Percentiles rank a stretch among this genome's conserved stretches.
These are phyloP conservation scores for Tilletia walkeri DNA, from an alignment of 1,284 basidiomycete genomes.

Conservation along the genomic window DNA sequence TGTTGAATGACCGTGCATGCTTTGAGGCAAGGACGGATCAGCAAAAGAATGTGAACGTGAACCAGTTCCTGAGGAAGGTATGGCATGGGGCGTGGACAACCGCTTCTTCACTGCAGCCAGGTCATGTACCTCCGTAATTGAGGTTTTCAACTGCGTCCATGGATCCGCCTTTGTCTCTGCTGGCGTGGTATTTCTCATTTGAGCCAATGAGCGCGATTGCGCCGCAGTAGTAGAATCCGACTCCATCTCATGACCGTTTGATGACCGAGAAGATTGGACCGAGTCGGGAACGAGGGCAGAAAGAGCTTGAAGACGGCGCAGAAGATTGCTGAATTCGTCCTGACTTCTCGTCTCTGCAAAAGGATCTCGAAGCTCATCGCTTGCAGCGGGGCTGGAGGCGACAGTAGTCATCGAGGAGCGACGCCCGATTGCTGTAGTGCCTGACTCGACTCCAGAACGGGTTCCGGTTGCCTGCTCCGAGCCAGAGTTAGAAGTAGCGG, in stretches of 20 bases:
- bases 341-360: conserved; percentile 3
- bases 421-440: neutral
- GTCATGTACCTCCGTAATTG: neutral
- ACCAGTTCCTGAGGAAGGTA: neutral
- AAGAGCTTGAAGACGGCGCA: neutral
- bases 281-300: neutral
- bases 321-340: conserved; percentile 13
- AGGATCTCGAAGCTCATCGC: conserved; percentile 5
- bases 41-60: neutral
- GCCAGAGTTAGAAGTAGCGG: neutral
- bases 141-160: neutral
- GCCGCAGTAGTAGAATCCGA: no score
- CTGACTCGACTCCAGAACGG: neutral
- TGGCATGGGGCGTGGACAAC: neutral
- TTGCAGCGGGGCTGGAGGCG: conserved; percentile 9
- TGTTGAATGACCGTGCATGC: neutral
- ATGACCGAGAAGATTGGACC: neutral
- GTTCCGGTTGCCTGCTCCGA: neutral
- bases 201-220: no score
- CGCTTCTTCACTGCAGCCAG: neutral
- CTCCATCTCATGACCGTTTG: neutral
- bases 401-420: neutral
- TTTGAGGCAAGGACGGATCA: neutral
- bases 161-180: neutral
- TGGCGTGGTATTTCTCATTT: neutral